Conservation (phyloP, 2,329 filamentous ascomycete genomes). For the Penicillium sp. region DNA sequence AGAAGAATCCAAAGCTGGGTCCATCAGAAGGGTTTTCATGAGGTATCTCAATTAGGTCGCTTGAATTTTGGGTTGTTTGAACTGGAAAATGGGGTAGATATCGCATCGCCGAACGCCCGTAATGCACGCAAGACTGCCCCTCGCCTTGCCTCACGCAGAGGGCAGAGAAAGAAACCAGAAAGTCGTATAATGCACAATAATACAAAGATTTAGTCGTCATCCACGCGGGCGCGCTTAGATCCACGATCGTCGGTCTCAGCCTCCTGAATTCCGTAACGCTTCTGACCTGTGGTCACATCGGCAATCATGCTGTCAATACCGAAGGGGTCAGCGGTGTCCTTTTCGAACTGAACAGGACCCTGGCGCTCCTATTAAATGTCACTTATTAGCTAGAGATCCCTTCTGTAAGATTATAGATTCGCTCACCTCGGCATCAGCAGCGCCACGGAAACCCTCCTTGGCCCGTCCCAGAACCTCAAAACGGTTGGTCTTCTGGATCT, state of each 20-base stretch:
- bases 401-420: neutral
- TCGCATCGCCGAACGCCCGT: slow-evolving; percentile 27
- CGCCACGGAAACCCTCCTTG: slow-evolving; percentile 83
- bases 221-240: slow-evolving; percentile 72
- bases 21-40: neutral
- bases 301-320: slow-evolving; percentile 92
- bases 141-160: slow-evolving; percentile 6
- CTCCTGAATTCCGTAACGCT: slow-evolving; percentile 47
- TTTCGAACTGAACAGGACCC: slow-evolving; percentile 95
- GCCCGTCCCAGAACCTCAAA: slow-evolving; percentile 87
- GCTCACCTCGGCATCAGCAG: slow-evolving; percentile 71
- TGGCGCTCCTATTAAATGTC: slow-evolving; percentile 62
- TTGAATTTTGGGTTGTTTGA: neutral
- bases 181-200: slow-evolving; percentile 11
- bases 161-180: slow-evolving; percentile 12
- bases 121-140: slow-evolving; percentile 24
- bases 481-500: slow-evolving; percentile 78
- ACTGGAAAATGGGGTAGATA: slow-evolving; percentile 10
- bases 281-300: slow-evolving; percentile 62
- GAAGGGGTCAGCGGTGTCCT: slow-evolving; percentile 82
- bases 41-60: neutral
- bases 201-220: slow-evolving; percentile 58
- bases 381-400: neutral
- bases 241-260: slow-evolving; percentile 36
- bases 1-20: neutral